Evolutionary conservation across 2,329 filamentous ascomycete species (phyloP), one percentile per base, ranked within the genome.

Genomic region (Aspergillus ochraceoroseus): DNA sequence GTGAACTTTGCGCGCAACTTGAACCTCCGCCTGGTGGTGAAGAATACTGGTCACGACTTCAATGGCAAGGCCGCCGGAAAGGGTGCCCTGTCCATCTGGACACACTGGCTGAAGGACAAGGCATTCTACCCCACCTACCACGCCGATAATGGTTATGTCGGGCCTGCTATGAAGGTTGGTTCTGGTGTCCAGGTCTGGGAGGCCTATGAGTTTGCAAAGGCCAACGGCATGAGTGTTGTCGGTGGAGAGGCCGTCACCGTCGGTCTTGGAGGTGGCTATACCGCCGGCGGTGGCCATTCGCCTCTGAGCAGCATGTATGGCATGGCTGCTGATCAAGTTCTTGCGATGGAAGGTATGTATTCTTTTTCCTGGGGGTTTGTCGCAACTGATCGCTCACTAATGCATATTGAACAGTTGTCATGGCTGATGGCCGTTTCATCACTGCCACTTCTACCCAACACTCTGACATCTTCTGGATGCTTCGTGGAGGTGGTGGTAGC

Each of bases 401-500:
- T 18, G 25, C 13, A 38, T n/a, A n/a, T 19, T 4, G 12, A 11
- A 14, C 6, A 48, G 43, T 48, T 20, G 43, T 48, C 15, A 20
- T 57, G 17, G 48, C 46, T 1, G 32, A 53, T 29, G 53, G 53
- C 5, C 33, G 43, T 5, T 54, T 49, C 17, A 38, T 56, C 32
- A 51, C 51, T 29, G 52, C 51, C 4, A 45, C 44, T 41, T 23
- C 48, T 3, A 53, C 39, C 11, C 35, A 53, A 22, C 49, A 55
- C 28, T 20, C 59, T 0, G 71, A 74, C 27, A 56, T 76, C 2
- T 76, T 74, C 59, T 73, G 70, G 65, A 72, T 72, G 27, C 57
- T 75, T 3, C 65, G 70, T 14, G 73, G 73, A 4, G 77, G 77
- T 8, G 78, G 78, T 5, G 77, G 76, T 0, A 75, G 74, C 18